Percentiles rank a stretch among this genome's conserved stretches.
Evolutionary conservation across 345 rosid species (phyloP).

Genomic region (Lepidium aucheri): DNA sequence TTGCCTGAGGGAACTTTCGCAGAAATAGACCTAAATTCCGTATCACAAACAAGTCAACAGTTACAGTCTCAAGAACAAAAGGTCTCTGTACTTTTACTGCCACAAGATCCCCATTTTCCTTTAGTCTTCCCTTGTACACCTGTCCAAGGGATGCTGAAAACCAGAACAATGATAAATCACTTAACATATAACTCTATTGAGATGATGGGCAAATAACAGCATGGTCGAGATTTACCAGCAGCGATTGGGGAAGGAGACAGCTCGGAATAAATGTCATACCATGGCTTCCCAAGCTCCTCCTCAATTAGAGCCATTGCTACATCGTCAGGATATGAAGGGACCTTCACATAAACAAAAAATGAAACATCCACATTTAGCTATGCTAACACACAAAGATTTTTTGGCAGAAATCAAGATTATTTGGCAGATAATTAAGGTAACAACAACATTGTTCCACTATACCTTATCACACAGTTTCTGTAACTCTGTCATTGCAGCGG

Average conservation of each 20-base stretch:
- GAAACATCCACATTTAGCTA: constrained; percentile 1
- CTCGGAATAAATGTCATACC: constrained; percentile 78
- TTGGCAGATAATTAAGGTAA: neutral
- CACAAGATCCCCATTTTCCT: constrained; percentile 84
- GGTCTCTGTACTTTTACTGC: constrained; percentile 98
- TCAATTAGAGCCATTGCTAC: constrained; percentile 91
- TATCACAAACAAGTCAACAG: constrained; percentile 76
- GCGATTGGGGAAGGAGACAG: constrained; percentile 94
- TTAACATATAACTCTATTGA: neutral
- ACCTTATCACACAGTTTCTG: constrained; percentile 99
- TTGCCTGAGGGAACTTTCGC: constrained; percentile 91
- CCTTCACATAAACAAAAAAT: constrained; percentile 49
- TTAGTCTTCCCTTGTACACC: constrained; percentile 83
- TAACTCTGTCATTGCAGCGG: constrained; percentile 86
- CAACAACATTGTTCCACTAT: neutral
- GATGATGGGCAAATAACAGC: neutral
- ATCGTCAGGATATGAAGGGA: constrained; percentile 97
- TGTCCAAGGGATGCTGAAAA: constrained; percentile 91
- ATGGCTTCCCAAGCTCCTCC: constrained; percentile 93
- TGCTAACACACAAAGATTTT: neutral
- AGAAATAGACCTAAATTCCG: constrained; percentile 77
- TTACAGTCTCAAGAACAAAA: constrained; percentile 94
- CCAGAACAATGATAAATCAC: constrained; percentile 12
- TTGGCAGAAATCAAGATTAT: neutral
- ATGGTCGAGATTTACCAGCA: constrained; percentile 50